Percentiles rank a stretch among this genome's conserved stretches.
Conservation (phyloP, 805 yeast species). For the Monosporozyma servazzii region DNA sequence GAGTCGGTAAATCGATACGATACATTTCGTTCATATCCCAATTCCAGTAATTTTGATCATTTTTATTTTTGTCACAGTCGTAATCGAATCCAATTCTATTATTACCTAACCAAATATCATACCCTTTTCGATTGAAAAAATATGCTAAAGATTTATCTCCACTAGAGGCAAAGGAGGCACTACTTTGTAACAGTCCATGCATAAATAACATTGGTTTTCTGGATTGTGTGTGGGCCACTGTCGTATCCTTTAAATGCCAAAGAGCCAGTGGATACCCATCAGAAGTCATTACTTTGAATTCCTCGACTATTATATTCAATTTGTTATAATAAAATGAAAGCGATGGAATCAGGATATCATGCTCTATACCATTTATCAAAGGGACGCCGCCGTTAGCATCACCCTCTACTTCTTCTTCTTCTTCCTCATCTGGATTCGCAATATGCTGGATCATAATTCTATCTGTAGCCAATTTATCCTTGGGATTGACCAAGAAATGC, state of each 20-base stretch:
- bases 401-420: background rate
- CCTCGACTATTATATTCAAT: slow-evolving; percentile 50
- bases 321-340: slow-evolving; percentile 60
- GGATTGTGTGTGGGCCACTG: slow-evolving; percentile 10
- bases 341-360: slow-evolving; percentile 36
- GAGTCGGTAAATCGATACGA: slow-evolving; percentile 59
- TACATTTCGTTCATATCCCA: slow-evolving; percentile 88
- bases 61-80: slow-evolving; percentile 28
- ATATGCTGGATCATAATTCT: background rate
- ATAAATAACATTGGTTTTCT: slow-evolving; percentile 62
- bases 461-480: background rate
- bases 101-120: slow-evolving; percentile 87
- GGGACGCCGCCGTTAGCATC: background rate
- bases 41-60: slow-evolving; percentile 56
- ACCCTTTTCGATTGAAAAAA: slow-evolving; percentile 45
- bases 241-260: slow-evolving; percentile 35
- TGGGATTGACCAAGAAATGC: background rate
- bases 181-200: slow-evolving; percentile 83
- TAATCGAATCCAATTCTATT: slow-evolving; percentile 82
- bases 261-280: slow-evolving; percentile 70
- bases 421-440: background rate
- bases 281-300: slow-evolving; percentile 53
- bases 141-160: slow-evolving; percentile 72
- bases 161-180: slow-evolving; percentile 73
- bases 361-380: background rate